Base-by-base conservation (phyloP, 768 basidiomycete genomes). In the Psilocybe cubensis region DNA sequence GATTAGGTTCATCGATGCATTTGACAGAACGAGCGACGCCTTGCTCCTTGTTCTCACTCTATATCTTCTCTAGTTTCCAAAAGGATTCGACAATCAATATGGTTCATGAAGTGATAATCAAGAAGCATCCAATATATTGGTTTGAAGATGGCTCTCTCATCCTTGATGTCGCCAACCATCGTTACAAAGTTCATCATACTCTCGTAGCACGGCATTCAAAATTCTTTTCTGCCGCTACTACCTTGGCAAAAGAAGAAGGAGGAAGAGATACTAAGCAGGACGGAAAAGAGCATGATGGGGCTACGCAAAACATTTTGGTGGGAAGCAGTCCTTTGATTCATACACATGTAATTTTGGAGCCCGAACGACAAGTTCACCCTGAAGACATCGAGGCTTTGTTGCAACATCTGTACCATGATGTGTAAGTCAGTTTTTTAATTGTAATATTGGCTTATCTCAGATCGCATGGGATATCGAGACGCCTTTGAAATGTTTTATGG, bases 381-480 rank as follows among this genome's bases (percentile, higher is more conserved):
- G 64, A 68, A 41, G 88, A 90, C 66, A 76, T 88, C 5, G 80
- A 81, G 46, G 76, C 73, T 1, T 68, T 91, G 46, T 71, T 91
- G n/a, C 77, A 78, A 56, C 81, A 88, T 70, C 65, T 91, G 27
- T 90, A 91, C 66, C 84, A 88, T 64, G 84, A 89, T 64, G 69
- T 69, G 89, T 90, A 70, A 78, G 86, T 81, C 21, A 27, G 8
- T 18, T 28, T 24, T 41, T 48, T 28, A 4, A 33, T 35, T 14
- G n/a, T 35, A 21, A 24, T 10, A 51, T 10, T 11, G 8, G 3
- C 12, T 9, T 41, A 12, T 52, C 18, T 52, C 20, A 35, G 33
- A 38, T 38, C 12, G n/a, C 14, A 14, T 38, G 35, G 35, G 5
- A 11, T 38, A 38, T 17, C 14, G 35, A 38, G n/a, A 38, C 14